phyloP scores from a whole-genome alignment of 1,284 basidiomycete species.

The Rhizoctonia solani region DNA sequence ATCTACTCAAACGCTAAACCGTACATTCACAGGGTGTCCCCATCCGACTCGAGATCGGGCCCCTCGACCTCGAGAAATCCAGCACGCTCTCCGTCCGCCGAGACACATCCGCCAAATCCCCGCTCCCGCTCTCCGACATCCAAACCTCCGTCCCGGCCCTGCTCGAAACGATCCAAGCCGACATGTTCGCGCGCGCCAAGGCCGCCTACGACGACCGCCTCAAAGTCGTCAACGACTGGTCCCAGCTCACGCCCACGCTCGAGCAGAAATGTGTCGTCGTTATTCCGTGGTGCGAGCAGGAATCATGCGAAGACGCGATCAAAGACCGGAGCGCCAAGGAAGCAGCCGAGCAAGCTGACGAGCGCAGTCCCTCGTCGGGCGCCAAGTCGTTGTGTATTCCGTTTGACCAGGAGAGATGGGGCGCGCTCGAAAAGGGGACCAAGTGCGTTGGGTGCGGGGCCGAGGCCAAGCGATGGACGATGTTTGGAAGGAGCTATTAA shows the following conservation, averaged over 20 bases:
- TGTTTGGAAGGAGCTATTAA: slow-evolving; percentile 84
- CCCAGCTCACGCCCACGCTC: slow-evolving; percentile 86
- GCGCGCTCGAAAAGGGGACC: slow-evolving; percentile 73
- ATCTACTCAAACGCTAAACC: neutral
- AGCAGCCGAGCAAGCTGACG: slow-evolving; percentile 78
- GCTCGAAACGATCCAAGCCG: slow-evolving; percentile 84
- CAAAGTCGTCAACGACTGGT: slow-evolving; percentile 82
- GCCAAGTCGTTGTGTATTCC: slow-evolving; percentile 98
- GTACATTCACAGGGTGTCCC: slow-evolving; percentile 76
- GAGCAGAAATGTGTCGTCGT: slow-evolving; percentile 89
- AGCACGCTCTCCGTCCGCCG: slow-evolving; percentile 87
- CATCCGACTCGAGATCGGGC: slow-evolving; percentile 94
- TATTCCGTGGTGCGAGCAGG: slow-evolving; percentile 96
- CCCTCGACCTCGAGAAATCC: slow-evolving; percentile 85
- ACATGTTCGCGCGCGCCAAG: slow-evolving; percentile 86
- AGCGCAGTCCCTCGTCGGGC: slow-evolving; percentile 95
- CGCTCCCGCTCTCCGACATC: slow-evolving; percentile 72
- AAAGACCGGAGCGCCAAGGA: slow-evolving; percentile 82
- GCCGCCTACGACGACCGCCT: slow-evolving; percentile 75
- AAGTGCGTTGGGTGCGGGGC: slow-evolving; percentile 85
- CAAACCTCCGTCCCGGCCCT: slow-evolving; percentile 62
- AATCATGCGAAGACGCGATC: slow-evolving; percentile 96
- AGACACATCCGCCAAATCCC: slow-evolving; percentile 80
- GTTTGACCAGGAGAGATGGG: slow-evolving; percentile 86
- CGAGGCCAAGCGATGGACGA: slow-evolving; percentile 88